Conservation (phyloP, 768 basidiomycete genomes). For the Mycena leptocephala region DNA sequence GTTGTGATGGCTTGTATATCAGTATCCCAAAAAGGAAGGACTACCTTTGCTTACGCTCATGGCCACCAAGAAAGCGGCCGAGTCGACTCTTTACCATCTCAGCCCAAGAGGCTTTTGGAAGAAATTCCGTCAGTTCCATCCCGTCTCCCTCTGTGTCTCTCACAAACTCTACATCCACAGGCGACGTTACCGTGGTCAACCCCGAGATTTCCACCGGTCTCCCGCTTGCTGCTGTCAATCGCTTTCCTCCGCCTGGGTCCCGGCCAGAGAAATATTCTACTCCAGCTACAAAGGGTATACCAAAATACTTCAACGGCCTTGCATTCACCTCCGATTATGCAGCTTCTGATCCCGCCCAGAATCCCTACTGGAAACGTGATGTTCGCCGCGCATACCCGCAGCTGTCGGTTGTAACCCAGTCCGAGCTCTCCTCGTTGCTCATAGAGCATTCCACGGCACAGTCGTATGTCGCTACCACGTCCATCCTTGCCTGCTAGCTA, state of each 20-base stretch:
- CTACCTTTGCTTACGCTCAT: slow-evolving; percentile 53
- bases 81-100: slow-evolving; percentile 93
- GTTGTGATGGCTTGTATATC: not conserved
- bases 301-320: not conserved
- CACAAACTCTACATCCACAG: slow-evolving; percentile 59
- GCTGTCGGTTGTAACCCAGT: slow-evolving; percentile 90
- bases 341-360: slow-evolving; percentile 92
- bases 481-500: slow-evolving; percentile 7
- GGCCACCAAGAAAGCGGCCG: slow-evolving; percentile 87
- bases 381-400: slow-evolving; percentile 94
- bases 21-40: not conserved
- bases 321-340: slow-evolving; percentile 5
- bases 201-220: slow-evolving; percentile 94
- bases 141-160: not conserved
- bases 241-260: slow-evolving; percentile 92
- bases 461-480: slow-evolving; percentile 66
- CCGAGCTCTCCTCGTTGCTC: slow-evolving; percentile 84
- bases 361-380: slow-evolving; percentile 97
- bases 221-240: slow-evolving; percentile 79
- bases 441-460: slow-evolving; percentile 81
- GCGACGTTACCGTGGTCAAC: slow-evolving; percentile 88
- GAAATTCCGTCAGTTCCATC: slow-evolving; percentile 85
- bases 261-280: slow-evolving; percentile 90
- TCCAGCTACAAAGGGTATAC: slow-evolving; percentile 88
- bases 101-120: slow-evolving; percentile 96